Conservation (phyloP, 73 alveolate species). For the Stentor coeruleus region DNA sequence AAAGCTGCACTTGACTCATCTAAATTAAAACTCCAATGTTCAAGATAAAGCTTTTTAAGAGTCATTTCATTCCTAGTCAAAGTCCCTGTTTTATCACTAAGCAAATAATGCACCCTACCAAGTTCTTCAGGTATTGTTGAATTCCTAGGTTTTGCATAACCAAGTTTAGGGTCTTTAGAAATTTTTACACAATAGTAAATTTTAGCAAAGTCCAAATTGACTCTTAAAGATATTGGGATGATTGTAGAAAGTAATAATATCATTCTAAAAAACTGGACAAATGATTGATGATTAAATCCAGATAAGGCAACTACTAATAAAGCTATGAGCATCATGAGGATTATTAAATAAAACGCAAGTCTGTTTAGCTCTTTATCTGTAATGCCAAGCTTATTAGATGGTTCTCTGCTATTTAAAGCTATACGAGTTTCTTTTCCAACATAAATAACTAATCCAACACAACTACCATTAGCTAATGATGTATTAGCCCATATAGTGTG, state of each 20-base stretch:
- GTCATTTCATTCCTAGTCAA: constrained; percentile 91
- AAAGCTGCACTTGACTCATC: not conserved
- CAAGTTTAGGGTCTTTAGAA: constrained; percentile 66
- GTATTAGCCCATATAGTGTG: constrained; percentile 95
- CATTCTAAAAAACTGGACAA: constrained; percentile 68
- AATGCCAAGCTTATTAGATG: constrained; percentile 80
- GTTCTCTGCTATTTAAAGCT: constrained; percentile 72
- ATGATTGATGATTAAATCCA: constrained; percentile 64
- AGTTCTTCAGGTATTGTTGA: constrained; percentile 89
- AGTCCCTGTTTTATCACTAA: constrained; percentile 96
- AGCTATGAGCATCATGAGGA: constrained; percentile 62
- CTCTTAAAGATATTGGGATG: constrained; percentile 88
- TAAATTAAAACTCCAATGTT: not conserved
- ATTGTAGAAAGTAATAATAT: constrained; percentile 72
- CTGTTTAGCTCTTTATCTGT: constrained; percentile 73
- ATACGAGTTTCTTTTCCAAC: constrained; percentile 86
- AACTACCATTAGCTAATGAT: constrained; percentile 73
- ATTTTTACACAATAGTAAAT: constrained; percentile 65
- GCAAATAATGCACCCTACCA: constrained; percentile 77
- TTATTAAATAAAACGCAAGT: constrained; percentile 69
- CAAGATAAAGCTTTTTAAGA: constrained; percentile 54
- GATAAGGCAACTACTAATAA: constrained; percentile 58
- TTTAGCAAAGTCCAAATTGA: constrained; percentile 86
- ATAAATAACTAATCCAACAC: constrained; percentile 74
- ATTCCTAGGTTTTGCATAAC: constrained; percentile 85